Conservation (phyloP, 495 filamentous ascomycete genomes). For the Aspergillus ellipticus region DNA sequence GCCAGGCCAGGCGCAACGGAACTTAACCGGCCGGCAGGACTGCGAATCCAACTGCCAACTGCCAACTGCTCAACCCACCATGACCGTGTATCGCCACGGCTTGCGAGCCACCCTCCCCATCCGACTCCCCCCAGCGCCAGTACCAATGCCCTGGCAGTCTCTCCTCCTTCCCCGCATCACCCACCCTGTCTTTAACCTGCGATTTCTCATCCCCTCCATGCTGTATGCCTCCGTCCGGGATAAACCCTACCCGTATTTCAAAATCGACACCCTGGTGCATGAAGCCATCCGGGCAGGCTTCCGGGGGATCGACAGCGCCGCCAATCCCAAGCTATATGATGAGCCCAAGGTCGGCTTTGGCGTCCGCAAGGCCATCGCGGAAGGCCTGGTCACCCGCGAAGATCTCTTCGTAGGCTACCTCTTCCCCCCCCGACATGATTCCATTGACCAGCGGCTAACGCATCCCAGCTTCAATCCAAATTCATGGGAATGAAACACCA, state of each 20-base stretch:
- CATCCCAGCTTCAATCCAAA: conserved; percentile 71
- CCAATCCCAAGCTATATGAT: conserved; percentile 74
- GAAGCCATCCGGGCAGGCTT: conserved; percentile 69
- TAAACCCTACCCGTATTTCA: conserved; percentile 67
- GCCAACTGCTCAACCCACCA: too few species aligned
- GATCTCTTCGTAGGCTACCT: conserved; percentile 55
- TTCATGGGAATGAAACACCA: conserved; percentile 64
- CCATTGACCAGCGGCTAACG: background rate
- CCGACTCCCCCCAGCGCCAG: too few species aligned
- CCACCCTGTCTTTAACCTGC: conserved; percentile 24
- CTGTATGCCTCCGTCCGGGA: conserved; percentile 92
- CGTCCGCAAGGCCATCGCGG: conserved; percentile 53
- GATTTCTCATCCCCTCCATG: conserved; percentile 51
- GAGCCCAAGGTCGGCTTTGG: conserved; percentile 69
- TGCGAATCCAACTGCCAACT: too few species aligned
- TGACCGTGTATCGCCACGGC: too few species aligned
- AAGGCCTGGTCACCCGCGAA: conserved; percentile 53
- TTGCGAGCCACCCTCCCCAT: too few species aligned
- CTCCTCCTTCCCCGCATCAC: conserved; percentile 29
- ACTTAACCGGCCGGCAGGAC: too few species aligned
- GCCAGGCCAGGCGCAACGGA: too few species aligned
- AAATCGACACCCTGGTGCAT: conserved; percentile 61
- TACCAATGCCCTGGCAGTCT: conserved; percentile 29
- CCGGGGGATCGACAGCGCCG: conserved; percentile 71
- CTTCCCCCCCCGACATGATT: background rate